These are phyloP conservation scores for Ustilago sp. DNA, from an alignment of 1,284 basidiomycete genomes.

Conservation along the genomic window DNA sequence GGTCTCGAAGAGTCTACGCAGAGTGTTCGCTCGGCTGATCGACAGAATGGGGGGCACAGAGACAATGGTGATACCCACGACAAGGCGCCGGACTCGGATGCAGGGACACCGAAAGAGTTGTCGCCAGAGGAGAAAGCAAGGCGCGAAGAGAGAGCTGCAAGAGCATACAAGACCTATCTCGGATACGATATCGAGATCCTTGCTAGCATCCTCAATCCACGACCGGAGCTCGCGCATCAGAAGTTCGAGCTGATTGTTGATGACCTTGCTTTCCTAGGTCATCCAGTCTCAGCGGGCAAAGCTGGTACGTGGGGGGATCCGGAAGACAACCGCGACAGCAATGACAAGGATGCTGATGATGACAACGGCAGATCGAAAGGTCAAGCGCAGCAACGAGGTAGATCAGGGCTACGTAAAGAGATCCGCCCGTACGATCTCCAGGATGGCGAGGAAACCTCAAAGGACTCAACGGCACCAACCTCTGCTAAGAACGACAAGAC, in stretches of 20 bases:
- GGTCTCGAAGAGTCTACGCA: constrained; percentile 31
- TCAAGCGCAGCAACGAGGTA: constrained; percentile 25
- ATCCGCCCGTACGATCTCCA: constrained; percentile 33
- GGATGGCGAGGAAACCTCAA: constrained; percentile 9
- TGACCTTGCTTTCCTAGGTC: constrained; percentile 92
- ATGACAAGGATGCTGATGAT: constrained; percentile 7
- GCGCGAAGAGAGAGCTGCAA: constrained; percentile 40
- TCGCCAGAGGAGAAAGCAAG: constrained; percentile 46
- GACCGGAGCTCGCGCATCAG: constrained; percentile 85
- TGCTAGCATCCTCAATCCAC: constrained; percentile 82
- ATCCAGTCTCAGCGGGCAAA: constrained; percentile 84
- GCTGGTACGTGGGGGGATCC: constrained; percentile 31
- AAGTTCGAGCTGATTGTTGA: constrained; percentile 93
- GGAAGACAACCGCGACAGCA: constrained; percentile 11
- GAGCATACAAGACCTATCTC: constrained; percentile 75
- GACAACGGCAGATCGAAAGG: not conserved
- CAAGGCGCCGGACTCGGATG: constrained; percentile 37
- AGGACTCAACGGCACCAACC: not conserved
- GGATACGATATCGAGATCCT: constrained; percentile 85
- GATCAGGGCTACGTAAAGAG: constrained; percentile 45
- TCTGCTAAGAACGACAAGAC: constrained; percentile 1
- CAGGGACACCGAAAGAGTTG: constrained; percentile 41
- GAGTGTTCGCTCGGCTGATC: constrained; percentile 33
- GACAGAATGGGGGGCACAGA: constrained; percentile 23
- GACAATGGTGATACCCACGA: constrained; percentile 26